Evolutionary conservation across 768 basidiomycete species (phyloP).

Genomic region (Tremella yokohamensis): DNA sequence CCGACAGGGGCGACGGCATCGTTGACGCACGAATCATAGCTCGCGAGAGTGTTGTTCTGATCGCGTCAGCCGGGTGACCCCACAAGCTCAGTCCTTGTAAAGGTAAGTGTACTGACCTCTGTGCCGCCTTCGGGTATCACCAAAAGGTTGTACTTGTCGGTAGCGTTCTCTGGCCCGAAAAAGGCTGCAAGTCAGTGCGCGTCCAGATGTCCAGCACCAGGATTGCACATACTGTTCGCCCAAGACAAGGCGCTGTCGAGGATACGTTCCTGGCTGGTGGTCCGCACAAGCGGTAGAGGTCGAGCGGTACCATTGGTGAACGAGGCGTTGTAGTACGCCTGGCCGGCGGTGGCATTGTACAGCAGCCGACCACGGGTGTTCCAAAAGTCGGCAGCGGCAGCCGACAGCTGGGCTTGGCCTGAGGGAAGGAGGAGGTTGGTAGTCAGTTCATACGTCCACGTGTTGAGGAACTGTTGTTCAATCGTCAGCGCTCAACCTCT

Average conservation of each 20-base stretch:
- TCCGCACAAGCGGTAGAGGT: no score
- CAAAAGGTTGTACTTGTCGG: constrained; percentile 11
- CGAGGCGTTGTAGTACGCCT: no score
- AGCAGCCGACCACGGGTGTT: no score
- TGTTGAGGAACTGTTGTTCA: not conserved
- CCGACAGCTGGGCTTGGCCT: not conserved
- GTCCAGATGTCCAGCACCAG: no score
- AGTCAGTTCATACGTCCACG: not conserved
- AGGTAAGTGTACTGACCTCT: not conserved
- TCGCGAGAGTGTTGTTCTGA: constrained; percentile 15
- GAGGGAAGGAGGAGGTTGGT: not conserved
- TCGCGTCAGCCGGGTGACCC: not conserved
- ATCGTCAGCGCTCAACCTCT: not conserved
- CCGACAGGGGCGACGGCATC: constrained; percentile 10
- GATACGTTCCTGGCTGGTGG: no score
- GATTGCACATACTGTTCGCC: no score
- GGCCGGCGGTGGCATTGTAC: no score
- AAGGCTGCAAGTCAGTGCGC: not conserved
- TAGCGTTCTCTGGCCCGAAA: constrained; percentile 9
- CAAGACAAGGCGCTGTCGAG: no score
- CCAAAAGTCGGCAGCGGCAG: no score
- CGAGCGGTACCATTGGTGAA: no score
- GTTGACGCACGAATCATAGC: constrained; percentile 14
- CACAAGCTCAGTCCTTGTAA: no score
- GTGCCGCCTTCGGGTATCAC: constrained; percentile 17